Base-by-base conservation (phyloP, 306 rosid genomes). In the Gleditsia sinensis region DNA sequence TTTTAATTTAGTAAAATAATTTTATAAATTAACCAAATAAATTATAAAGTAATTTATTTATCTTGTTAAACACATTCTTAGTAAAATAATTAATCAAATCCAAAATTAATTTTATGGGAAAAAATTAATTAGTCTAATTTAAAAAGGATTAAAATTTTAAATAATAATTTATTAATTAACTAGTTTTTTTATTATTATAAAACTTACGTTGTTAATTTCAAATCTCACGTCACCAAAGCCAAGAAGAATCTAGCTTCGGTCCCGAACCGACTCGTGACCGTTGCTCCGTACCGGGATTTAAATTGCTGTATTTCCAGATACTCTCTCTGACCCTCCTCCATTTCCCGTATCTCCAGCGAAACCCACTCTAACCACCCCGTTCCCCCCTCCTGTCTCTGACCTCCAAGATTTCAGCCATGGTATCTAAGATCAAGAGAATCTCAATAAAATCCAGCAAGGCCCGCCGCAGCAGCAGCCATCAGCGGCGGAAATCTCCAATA, bases 361-460 rank as follows among this genome's bases (percentile, higher is more conserved):
- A 19, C 20, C 1, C 69, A 37, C 33, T n/a, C 3, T 7, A 19
- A 14, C 43, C n/a, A n/a, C n/a, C n/a, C n/a, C n/a, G 14, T 20
- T 32, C 14, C 36, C 9, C 9, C 17, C 9, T 20, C 74, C 36
- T 42, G 21, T 17, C 25, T 60, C 4, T 28, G 11, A 8, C 7
- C 33, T 23, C 59, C 32, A 10, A 64, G 71, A 72, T 56, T 23
- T 45, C 25, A 10, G 53, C 53, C 73, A 86, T 88, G 94, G 89
- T 89, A 63, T 83, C 91, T 17, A 89, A 78, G 76, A 53, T 75
- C 49, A 89, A 76, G 76, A 81, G 46, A 77, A 79, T 80, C 39
- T 77, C 85, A 45, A 36, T 80, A 43, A 84, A 69, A 21, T 67
- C 83, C 43, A 69, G 70, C 17, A 78, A 76, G n/a, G 71, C 76